Conservation (phyloP, 805 yeast genomes). For the Candida succiphila region DNA sequence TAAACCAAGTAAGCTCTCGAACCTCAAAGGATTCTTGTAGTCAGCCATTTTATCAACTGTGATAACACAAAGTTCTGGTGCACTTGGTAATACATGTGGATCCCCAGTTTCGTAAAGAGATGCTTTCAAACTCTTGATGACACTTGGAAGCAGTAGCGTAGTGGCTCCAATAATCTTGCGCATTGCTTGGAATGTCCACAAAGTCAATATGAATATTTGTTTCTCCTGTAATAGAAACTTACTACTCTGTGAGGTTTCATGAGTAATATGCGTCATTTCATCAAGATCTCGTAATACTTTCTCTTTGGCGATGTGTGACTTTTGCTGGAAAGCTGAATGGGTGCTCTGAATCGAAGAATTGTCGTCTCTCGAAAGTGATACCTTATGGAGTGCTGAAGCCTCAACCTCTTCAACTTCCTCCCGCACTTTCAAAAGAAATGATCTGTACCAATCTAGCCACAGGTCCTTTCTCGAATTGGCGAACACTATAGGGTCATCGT, state of each 20-base stretch:
- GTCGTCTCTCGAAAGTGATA: too few species aligned
- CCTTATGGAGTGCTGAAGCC: neutral
- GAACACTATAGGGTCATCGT: conserved; percentile 20
- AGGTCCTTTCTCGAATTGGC: conserved; percentile 21
- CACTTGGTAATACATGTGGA: conserved; percentile 9
- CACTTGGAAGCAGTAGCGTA: too few species aligned
- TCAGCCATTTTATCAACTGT: too few species aligned
- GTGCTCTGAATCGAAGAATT: neutral
- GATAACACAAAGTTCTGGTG: conserved; percentile 15
- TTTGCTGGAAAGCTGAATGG: neutral
- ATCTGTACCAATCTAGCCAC: conserved; percentile 19
- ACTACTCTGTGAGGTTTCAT: neutral
- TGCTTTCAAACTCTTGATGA: too few species aligned
- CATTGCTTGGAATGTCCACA: conserved; percentile 22
- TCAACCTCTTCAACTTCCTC: conserved; percentile 11
- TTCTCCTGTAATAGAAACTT: conserved; percentile 18
- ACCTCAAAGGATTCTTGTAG: too few species aligned
- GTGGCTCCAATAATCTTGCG: too few species aligned
- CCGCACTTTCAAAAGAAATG: conserved; percentile 9
- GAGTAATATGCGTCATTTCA: neutral
- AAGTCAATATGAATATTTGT: conserved; percentile 14
- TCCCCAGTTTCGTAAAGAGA: too few species aligned
- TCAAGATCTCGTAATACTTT: neutral
- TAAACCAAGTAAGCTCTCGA: too few species aligned
- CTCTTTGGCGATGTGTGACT: neutral